Conservation (phyloP, 208 protist species). For the Angomonas deanei region DNA sequence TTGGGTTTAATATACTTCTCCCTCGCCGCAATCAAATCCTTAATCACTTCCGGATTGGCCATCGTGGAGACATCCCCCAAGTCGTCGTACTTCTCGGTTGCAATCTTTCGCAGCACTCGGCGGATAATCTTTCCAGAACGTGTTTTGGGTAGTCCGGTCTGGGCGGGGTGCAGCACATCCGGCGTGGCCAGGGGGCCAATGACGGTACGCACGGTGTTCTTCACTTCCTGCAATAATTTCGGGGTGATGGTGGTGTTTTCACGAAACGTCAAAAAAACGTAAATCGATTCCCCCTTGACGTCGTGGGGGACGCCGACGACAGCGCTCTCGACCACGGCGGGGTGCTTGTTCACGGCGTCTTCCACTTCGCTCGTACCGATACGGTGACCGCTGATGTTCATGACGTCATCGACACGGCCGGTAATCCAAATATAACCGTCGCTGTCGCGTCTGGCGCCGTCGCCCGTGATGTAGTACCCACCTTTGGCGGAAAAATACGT, state of each 20-base stretch:
- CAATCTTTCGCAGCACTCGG: slow-evolving; percentile 96
- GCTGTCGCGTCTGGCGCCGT: slow-evolving; percentile 90
- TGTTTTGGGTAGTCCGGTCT: slow-evolving; percentile 94
- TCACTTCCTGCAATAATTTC: slow-evolving; percentile 56
- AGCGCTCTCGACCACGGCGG: slow-evolving; percentile 90
- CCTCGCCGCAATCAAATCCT: slow-evolving; percentile 39
- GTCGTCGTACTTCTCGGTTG: slow-evolving; percentile 52
- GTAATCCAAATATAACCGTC: slow-evolving; percentile 98
- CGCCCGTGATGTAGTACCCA: slow-evolving; percentile 97
- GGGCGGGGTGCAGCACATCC: slow-evolving; percentile 79
- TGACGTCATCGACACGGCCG: slow-evolving; percentile 96
- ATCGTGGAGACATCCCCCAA: slow-evolving; percentile 92
- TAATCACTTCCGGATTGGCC: slow-evolving; percentile 84
- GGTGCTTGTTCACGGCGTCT: slow-evolving; percentile 88
- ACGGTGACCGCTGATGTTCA: slow-evolving; percentile 96
- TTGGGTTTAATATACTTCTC: too few relatives aligned
- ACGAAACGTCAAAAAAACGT: slow-evolving; percentile 90
- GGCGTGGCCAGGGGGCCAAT: slow-evolving; percentile 96
- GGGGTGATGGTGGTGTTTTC: slow-evolving; percentile 49
- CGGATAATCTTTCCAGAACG: slow-evolving; percentile 98
- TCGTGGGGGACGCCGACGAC: slow-evolving; percentile 91
- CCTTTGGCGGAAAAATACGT: slow-evolving; percentile 90
- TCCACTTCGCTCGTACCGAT: slow-evolving; percentile 97
- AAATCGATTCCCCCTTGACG: slow-evolving; percentile 95
- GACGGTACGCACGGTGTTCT: slow-evolving; percentile 67